These are phyloP conservation scores for Coemansia erecta DNA, from an alignment of 192 early-diverging fungal species.

Conservation along the genomic window DNA sequence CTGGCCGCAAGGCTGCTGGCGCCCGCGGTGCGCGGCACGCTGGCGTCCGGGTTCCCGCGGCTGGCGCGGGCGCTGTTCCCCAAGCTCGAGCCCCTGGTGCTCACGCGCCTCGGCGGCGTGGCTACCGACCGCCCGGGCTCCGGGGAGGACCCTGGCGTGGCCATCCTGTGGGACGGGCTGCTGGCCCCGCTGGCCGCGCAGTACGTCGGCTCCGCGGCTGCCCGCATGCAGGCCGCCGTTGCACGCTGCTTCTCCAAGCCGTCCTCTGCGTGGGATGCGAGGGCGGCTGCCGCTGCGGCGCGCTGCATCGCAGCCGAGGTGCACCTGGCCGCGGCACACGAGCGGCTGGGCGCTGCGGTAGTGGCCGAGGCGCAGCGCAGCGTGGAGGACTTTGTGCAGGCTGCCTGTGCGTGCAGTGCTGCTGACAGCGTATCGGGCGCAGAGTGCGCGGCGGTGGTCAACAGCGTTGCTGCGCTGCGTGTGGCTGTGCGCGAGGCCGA, in stretches of 20 bases:
- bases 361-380: conserved; percentile 7
- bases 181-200: conserved; percentile 23
- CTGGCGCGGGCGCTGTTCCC: conserved; percentile 34
- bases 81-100: conserved; percentile 22
- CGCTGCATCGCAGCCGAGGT: conserved; percentile 41
- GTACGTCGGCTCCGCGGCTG: conserved; percentile 19
- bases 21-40: not conserved
- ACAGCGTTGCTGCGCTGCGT: no score
- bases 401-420: conserved; percentile 2
- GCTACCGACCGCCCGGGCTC: conserved; percentile 1
- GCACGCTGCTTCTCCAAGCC: conserved; percentile 20
- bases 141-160: conserved; percentile 8
- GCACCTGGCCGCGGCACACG: conserved; percentile 28
- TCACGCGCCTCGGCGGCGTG: conserved; percentile 18
- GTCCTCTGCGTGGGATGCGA: conserved; percentile 11
- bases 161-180: conserved; percentile 30
- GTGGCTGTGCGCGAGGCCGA: no score
- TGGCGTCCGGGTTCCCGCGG: conserved; percentile 32
- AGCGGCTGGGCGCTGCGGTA: conserved; percentile 13
- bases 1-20: conserved; percentile 16
- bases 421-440: not conserved
- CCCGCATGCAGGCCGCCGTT: conserved; percentile 30
- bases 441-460: not conserved
- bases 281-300: conserved; percentile 15
- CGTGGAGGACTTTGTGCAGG: conserved; percentile 9